Percentiles rank a stretch among this genome's conserved stretches.
phyloP scores from a whole-genome alignment of 208 protist genomes.

The Acanthamoeba lugdunensis region DNA sequence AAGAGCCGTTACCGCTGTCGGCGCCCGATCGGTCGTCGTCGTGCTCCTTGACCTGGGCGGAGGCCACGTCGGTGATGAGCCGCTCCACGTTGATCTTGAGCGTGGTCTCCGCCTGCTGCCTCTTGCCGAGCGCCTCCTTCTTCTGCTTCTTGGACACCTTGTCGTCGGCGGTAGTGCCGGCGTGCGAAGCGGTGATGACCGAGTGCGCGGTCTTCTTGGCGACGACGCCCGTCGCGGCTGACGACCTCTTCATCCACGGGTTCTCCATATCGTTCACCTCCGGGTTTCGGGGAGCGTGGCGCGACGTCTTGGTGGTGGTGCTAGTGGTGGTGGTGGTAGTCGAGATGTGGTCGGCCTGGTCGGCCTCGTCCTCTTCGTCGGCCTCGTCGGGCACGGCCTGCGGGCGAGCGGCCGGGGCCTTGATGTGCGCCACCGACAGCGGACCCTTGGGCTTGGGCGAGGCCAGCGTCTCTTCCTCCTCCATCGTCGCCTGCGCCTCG shows the following conservation, averaged over 20 bases:
- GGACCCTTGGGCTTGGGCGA: not conserved
- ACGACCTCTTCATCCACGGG: slow-evolving; percentile 70
- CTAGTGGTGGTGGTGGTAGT: too few relatives aligned
- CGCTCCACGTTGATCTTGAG: slow-evolving; percentile 65
- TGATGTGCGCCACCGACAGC: slow-evolving; percentile 14
- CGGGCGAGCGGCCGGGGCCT: not conserved
- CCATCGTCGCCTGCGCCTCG: not conserved
- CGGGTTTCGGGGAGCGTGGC: not conserved
- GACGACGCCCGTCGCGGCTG: slow-evolving; percentile 24
- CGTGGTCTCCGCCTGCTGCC: slow-evolving; percentile 28
- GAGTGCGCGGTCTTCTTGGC: slow-evolving; percentile 48
- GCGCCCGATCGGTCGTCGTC: slow-evolving; percentile 54
- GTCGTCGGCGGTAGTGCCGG: not conserved
- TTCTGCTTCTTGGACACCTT: slow-evolving; percentile 52
- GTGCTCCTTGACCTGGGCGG: slow-evolving; percentile 13
- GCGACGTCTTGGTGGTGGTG: not conserved
- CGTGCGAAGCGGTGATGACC: slow-evolving; percentile 24
- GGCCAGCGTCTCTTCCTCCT: not conserved
- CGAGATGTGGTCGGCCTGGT: too few relatives aligned
- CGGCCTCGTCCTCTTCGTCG: not conserved
- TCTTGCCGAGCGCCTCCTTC: slow-evolving; percentile 30
- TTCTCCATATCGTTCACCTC: slow-evolving; percentile 63
- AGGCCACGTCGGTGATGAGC: slow-evolving; percentile 48
- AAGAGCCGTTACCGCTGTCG: not conserved
- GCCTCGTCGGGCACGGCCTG: not conserved